These are phyloP conservation scores for Dalbergia cultrata DNA, from an alignment of 306 rosid species.

Conservation along the genomic window DNA sequence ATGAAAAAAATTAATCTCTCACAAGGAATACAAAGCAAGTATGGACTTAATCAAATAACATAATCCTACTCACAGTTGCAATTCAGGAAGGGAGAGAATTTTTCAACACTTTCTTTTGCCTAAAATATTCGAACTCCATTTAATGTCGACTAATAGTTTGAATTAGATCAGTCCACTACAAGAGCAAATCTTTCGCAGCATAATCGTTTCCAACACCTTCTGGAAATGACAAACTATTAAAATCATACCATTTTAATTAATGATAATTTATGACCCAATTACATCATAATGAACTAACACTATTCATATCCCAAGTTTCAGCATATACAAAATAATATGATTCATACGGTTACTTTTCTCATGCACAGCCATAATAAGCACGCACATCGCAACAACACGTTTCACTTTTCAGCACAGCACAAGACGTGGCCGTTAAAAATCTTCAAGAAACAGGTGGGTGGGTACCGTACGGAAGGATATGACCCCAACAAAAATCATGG, in stretches of 20 bases:
- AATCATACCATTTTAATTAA: background rate
- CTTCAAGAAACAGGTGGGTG: background rate
- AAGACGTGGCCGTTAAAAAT: background rate
- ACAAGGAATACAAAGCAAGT: slow-evolving; percentile 13
- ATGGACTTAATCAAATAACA: background rate
- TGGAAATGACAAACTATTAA: background rate
- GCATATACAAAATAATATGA: too few species aligned
- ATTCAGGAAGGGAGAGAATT: background rate
- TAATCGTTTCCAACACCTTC: background rate
- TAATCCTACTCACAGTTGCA: background rate
- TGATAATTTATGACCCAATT: slow-evolving; percentile 24
- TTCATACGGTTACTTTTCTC: background rate
- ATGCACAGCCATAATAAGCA: background rate
- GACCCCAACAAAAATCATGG: background rate
- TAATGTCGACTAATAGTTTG: too few species aligned
- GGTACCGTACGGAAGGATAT: background rate
- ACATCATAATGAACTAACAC: background rate
- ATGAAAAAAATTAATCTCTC: background rate
- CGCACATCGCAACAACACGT: background rate
- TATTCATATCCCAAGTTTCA: background rate
- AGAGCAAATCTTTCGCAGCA: too few species aligned
- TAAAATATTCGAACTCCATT: too few species aligned
- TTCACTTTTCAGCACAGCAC: background rate
- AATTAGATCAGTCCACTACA: too few species aligned
- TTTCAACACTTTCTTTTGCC: background rate